Percentiles rank a stretch among this genome's conserved stretches.
phyloP scores from a whole-genome alignment of 1,284 basidiomycete species.

The Earliella scabrosa region DNA sequence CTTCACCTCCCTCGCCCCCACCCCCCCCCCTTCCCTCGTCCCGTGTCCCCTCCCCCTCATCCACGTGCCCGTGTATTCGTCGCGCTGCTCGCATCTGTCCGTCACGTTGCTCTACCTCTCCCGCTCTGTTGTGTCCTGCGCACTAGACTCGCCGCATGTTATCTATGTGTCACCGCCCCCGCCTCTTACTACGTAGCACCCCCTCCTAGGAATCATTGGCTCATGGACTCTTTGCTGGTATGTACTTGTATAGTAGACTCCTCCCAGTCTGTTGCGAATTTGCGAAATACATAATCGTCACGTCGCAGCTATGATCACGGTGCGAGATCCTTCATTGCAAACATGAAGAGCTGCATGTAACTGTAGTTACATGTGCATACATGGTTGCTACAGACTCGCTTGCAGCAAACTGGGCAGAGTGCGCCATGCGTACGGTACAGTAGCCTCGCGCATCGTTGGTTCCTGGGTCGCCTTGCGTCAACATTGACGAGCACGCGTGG shows the following conservation, averaged over 20 bases:
- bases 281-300: conserved; percentile 14
- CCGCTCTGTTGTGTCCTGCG: conserved; percentile 2
- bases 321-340: no score
- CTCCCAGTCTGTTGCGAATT: background rate
- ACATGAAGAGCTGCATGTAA: no score
- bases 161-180: conserved; percentile 21
- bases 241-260: conserved; percentile 33
- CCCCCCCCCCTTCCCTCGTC: background rate
- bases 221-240: conserved; percentile 18
- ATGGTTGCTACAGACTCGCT: no score
- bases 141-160: conserved; percentile 29
- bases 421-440: no score
- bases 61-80: background rate
- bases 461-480: background rate
- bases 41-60: background rate
- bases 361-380: no score
- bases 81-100: conserved; percentile 11
- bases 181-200: background rate
- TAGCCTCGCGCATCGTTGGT: background rate
- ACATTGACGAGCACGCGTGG: background rate
- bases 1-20: background rate
- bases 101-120: conserved; percentile 7
- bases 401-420: no score
- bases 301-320: background rate
- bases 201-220: conserved; percentile 19